phyloP scores from a whole-genome alignment of 2,329 filamentous ascomycete species.

The Calonectria pseudoreteaudii region DNA sequence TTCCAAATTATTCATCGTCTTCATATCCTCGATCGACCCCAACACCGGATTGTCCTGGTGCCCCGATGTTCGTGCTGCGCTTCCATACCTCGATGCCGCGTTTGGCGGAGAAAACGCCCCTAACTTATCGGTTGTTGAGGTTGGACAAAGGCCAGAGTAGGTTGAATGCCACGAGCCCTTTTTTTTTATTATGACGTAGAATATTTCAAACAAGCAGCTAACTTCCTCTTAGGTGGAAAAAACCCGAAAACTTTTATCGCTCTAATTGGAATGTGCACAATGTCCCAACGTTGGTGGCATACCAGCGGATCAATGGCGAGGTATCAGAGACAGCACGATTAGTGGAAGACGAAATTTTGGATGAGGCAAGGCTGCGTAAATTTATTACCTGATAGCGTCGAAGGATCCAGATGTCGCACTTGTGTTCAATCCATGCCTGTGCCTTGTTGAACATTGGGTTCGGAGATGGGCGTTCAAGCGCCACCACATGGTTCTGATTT shows the following conservation, averaged over 20 bases:
- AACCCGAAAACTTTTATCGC: not conserved
- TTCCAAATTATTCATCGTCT: not conserved
- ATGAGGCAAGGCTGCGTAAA: not conserved
- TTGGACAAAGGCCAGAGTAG: conserved; percentile 8
- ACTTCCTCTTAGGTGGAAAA: not conserved
- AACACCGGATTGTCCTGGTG: not conserved
- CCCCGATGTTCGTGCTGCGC: conserved; percentile 2
- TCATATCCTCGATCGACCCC: not conserved
- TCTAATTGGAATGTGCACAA: conserved; percentile 4
- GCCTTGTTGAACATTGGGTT: not conserved
- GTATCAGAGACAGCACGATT: not conserved
- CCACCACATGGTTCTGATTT: not conserved
- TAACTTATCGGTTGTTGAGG: not conserved
- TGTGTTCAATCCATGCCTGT: not conserved
- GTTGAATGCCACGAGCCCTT: not conserved
- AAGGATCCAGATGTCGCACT: not conserved
- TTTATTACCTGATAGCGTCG: not conserved
- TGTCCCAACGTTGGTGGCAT: not conserved
- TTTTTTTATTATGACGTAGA: too few species aligned
- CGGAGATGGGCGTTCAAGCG: not conserved
- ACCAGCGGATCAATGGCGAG: not conserved
- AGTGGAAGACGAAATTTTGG: not conserved
- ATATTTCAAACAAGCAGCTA: not conserved
- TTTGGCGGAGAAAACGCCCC: not conserved
- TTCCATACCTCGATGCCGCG: not conserved